Conservation (phyloP, 305 asterid species). For the Rubia balearica region DNA sequence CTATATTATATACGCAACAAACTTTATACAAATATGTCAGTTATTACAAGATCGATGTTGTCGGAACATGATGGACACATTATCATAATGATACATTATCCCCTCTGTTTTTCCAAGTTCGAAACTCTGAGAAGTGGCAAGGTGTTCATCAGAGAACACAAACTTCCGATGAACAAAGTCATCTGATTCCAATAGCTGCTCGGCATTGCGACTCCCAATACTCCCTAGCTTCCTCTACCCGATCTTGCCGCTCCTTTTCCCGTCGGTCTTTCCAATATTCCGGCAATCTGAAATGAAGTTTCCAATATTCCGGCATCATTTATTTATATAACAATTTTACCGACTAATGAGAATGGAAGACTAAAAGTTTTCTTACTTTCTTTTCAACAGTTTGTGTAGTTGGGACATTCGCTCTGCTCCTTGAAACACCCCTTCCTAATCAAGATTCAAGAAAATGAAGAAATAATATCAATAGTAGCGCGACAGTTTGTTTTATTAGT, state of each 20-base stretch:
- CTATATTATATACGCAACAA: neutral
- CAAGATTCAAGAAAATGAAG: neutral
- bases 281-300: conserved; percentile 11
- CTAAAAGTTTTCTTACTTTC: conserved; percentile 12
- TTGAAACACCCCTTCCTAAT: conserved; percentile 19
- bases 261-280: conserved; percentile 24
- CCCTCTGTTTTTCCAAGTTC: neutral
- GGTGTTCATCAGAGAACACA: neutral
- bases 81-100: too few relatives aligned
- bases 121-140: neutral
- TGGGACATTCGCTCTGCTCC: conserved; percentile 20
- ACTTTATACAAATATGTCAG: too few relatives aligned
- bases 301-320: neutral
- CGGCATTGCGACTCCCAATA: conserved; percentile 18
- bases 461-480: too few relatives aligned
- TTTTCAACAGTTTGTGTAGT: conserved; percentile 13
- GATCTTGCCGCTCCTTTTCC: conserved; percentile 13
- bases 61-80: neutral
- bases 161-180: neutral
- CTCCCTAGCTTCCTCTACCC: conserved; percentile 20
- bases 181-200: conserved; percentile 18
- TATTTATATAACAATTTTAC: neutral
- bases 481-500: too few relatives aligned
- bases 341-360: neutral
- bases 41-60: too few relatives aligned